Percentiles rank a stretch among this genome's conserved stretches.
These are phyloP conservation scores for Lolium rigidum DNA, from an alignment of 176 grass and related monocot species.

Conservation along the genomic window DNA sequence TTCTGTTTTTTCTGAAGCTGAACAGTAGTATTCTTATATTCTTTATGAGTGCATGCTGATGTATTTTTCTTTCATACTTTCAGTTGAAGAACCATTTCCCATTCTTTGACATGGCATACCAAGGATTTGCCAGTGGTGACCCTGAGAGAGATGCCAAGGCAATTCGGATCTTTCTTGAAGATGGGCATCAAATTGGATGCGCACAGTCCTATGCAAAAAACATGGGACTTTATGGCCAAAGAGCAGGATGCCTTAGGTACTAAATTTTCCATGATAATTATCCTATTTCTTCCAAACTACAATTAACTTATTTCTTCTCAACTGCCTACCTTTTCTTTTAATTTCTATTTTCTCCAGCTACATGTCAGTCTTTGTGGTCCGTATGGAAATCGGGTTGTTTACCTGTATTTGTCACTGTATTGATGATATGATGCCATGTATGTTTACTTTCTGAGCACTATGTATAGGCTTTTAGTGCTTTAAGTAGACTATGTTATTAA, in stretches of 20 bases:
- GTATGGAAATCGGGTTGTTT: not conserved
- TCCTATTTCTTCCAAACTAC: not conserved
- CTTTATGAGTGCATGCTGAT: not conserved
- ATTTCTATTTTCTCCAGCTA: slow-evolving; percentile 28
- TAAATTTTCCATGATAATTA: slow-evolving; percentile 12
- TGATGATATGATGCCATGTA: not conserved
- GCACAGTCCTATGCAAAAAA: slow-evolving; percentile 95
- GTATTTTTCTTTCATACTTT: slow-evolving; percentile 31
- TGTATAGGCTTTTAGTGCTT: not conserved
- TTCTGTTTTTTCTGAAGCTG: too few relatives aligned
- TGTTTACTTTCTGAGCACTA: not conserved
- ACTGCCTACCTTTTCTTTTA: not conserved
- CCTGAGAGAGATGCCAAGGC: slow-evolving; percentile 92
- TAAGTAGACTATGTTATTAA: not conserved
- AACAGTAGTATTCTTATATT: not conserved
- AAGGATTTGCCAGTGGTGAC: slow-evolving; percentile 97
- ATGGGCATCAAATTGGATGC: slow-evolving; percentile 91
- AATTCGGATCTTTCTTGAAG: slow-evolving; percentile 90
- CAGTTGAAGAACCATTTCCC: slow-evolving; percentile 92
- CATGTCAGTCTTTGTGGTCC: not conserved
- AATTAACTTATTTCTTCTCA: not conserved
- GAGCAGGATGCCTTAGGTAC: slow-evolving; percentile 89
- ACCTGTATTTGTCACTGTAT: not conserved
- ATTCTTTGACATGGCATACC: slow-evolving; percentile 98
- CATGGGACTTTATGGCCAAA: slow-evolving; percentile 95